Conservation (phyloP, 257 asterid genomes). For the Solanum etuberosum region DNA sequence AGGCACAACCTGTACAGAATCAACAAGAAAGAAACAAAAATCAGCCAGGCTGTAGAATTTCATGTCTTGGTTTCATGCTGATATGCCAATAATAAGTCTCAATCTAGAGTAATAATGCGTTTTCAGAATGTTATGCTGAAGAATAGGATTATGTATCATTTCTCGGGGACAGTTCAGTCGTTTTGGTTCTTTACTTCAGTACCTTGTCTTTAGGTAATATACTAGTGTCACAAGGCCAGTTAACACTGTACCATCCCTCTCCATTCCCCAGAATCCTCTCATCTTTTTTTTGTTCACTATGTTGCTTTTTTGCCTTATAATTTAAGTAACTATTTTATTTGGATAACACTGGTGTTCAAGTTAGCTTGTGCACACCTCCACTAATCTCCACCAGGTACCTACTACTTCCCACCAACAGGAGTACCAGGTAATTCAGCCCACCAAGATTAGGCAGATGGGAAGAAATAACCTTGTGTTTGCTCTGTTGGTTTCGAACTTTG, state of each 20-base stretch:
- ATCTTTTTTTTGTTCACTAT: background rate
- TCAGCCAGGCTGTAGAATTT: background rate
- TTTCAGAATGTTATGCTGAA: background rate
- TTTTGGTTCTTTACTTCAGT: background rate
- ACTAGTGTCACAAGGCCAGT: background rate
- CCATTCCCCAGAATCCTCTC: background rate
- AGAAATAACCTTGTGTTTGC: background rate
- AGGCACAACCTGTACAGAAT: slow-evolving; percentile 67
- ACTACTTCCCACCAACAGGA: background rate
- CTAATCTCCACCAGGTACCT: background rate
- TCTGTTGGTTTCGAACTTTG: background rate
- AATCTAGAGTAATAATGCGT: background rate
- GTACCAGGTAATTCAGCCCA: background rate
- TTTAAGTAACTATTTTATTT: background rate
- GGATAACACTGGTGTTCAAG: background rate
- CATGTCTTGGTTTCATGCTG: background rate
- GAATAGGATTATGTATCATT: background rate
- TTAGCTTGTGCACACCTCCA: background rate
- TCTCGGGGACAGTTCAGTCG: background rate
- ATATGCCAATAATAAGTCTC: background rate
- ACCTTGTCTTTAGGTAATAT: background rate
- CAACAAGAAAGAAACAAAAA: background rate
- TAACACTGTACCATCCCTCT: background rate
- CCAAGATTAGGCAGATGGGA: background rate
- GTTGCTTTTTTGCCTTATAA: background rate